Base-by-base conservation (phyloP, 176 grass and related monocot genomes). In the Musa beccarii region DNA sequence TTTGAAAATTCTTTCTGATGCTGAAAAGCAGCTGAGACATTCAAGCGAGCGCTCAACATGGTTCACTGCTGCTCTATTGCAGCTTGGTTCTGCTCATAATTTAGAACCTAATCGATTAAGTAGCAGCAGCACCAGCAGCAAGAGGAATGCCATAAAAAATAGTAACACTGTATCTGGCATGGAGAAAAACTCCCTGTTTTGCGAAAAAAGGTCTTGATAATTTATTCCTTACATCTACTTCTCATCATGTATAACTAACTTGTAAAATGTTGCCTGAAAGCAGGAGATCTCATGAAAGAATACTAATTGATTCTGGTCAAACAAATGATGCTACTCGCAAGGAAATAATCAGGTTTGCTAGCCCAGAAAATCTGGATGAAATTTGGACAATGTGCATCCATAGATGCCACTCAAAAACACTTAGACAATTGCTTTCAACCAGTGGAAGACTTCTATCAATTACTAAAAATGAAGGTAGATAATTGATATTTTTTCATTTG, bases 1-100 rank as follows among this genome's bases (percentile, higher is more conserved):
- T 0, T 86, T 97, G 78, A 97, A 83, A 84, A 93, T 97, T 83
- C 84, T 97, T 67, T 93, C 94, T 73, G 90, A 97, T 62, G 90
- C 94, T 69, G 94, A 97, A 81, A 97, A 90, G 51, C 94, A 97
- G 73, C 81, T 97, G 79, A 80, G 90, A 64, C 83, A 89, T 76
- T 97, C 94, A 69, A 97, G 88, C 52, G 94, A 97, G 52, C 89
- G 90, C 20, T 93, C 88, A 2, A 97, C 86, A 73, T 97, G 94
- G 94, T 97, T 93, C 80, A 97, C 88, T 77, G 94, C 94, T 78
- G 90, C 90, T 57, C 79, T 97, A 51, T 79, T 97, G 63, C 94
- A 93, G 76, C 94, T 97, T 86, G 90, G 90, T 77, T 89, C 89
- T 64, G 73, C 84, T 72, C 83, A 89, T 73, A 72, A 83, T 81